Percentiles rank a stretch among this genome's conserved stretches.
Conservation (phyloP, 306 rosid species). For the Corylus americana region DNA sequence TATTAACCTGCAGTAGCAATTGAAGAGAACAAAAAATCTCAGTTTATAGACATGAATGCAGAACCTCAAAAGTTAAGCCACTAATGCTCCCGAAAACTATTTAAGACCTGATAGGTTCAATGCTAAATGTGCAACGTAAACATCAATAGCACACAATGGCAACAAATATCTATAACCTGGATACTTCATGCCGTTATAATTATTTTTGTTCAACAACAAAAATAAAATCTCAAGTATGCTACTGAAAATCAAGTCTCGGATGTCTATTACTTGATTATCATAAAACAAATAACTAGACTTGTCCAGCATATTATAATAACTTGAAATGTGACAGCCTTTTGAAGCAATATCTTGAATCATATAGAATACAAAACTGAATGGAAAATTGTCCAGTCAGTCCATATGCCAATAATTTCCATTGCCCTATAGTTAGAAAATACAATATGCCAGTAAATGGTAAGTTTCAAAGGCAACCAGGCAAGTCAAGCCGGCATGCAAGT, state of each 20-base stretch:
- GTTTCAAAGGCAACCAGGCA: background rate
- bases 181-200: background rate
- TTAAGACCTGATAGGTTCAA: background rate
- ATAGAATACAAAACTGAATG: background rate
- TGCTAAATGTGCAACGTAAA: background rate
- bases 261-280: background rate
- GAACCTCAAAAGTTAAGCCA: slow-evolving; percentile 3
- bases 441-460: background rate
- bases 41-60: slow-evolving; percentile 8
- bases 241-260: background rate
- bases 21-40: slow-evolving; percentile 30
- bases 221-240: background rate
- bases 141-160: background rate
- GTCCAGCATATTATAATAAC: background rate
- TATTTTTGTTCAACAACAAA: background rate
- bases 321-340: background rate
- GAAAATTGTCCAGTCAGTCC: background rate
- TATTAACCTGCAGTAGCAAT: slow-evolving; percentile 69
- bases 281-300: background rate
- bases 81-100: background rate
- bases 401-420: background rate
- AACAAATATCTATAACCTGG: background rate
- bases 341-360: background rate
- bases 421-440: background rate
- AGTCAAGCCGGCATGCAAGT: background rate